phyloP scores from a whole-genome alignment of 805 yeast genomes.

The Nakazawaea laoshanensis region DNA sequence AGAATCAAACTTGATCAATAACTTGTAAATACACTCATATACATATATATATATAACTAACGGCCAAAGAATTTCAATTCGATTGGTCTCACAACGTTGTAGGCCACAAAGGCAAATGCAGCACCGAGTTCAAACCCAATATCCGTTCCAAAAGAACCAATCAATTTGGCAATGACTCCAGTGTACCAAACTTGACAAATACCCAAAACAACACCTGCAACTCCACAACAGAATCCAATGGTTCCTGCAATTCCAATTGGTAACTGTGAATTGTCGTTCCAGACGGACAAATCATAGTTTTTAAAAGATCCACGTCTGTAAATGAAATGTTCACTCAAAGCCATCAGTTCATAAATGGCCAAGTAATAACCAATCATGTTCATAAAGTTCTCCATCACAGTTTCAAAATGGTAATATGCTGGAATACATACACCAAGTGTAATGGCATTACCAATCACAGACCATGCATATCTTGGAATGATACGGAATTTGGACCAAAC shows the following conservation, averaged over 20 bases:
- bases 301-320: constrained; percentile 50
- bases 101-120: constrained; percentile 58
- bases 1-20: constrained; percentile 2
- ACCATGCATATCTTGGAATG: constrained; percentile 82
- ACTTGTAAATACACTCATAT: neutral
- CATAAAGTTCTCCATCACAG: constrained; percentile 82
- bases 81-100: constrained; percentile 46
- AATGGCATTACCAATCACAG: constrained; percentile 62
- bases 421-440: constrained; percentile 86
- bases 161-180: constrained; percentile 56
- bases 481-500: constrained; percentile 66
- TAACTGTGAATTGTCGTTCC: constrained; percentile 45
- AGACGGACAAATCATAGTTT: constrained; percentile 57
- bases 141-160: constrained; percentile 73
- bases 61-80: constrained; percentile 61
- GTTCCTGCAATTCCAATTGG: constrained; percentile 79
- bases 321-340: constrained; percentile 76
- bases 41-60: constrained; percentile 10
- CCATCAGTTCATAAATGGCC: constrained; percentile 73
- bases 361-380: constrained; percentile 86
- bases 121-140: constrained; percentile 77
- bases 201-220: constrained; percentile 79
- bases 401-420: constrained; percentile 66
- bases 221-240: constrained; percentile 74
- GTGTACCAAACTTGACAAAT: constrained; percentile 82